phyloP scores from a whole-genome alignment of 176 grass and related monocot species.

The Paspalum notatum region DNA sequence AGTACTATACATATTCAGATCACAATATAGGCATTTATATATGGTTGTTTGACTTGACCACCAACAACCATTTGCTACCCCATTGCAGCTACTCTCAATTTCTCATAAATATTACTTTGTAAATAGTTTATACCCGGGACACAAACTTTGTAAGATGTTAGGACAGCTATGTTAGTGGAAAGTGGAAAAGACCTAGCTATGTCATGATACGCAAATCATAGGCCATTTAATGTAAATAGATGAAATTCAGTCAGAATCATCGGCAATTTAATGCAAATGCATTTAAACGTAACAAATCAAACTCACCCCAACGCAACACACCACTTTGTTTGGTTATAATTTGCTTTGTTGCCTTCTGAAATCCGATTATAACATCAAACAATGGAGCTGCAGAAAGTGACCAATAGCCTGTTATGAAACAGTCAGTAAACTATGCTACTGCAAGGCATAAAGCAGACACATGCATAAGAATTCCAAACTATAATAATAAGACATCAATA shows the following conservation, averaged over 20 bases:
- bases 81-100: not conserved
- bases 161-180: not conserved
- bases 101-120: not conserved
- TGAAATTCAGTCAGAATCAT: not conserved
- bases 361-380: not conserved
- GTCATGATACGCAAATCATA: not conserved
- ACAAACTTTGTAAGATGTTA: not conserved
- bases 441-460: not conserved
- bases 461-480: conserved; percentile 1
- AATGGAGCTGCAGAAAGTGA: not conserved
- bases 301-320: no score
- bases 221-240: not conserved
- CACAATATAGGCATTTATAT: not conserved
- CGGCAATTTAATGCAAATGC: not conserved
- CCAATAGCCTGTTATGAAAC: not conserved
- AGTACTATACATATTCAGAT: not conserved
- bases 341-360: not conserved
- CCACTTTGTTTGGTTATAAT: no score
- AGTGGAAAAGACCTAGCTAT: not conserved
- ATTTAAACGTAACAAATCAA: not conserved
- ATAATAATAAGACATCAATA: conserved; percentile 23
- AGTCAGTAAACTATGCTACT: conserved; percentile 8
- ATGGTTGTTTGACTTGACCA: not conserved
- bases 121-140: not conserved
- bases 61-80: conserved; percentile 9